phyloP scores from a whole-genome alignment of 2,329 filamentous ascomycete genomes.

The Fusarium heterosporum region DNA sequence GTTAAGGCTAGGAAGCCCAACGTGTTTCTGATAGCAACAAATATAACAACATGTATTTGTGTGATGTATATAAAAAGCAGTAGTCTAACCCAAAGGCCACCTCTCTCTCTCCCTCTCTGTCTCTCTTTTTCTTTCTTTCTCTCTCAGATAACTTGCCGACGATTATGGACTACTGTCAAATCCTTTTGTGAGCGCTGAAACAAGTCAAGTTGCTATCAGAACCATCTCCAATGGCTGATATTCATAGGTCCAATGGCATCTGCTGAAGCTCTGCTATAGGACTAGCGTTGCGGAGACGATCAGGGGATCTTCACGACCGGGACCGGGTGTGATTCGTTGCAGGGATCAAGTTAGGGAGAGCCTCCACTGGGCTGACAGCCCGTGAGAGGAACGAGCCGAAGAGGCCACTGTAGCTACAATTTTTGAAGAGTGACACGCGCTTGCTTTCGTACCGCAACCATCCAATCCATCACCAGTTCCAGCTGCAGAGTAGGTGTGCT shows the following conservation, averaged over 20 bases:
- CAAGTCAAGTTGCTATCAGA: slow-evolving; percentile 6
- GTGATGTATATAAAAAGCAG: neutral
- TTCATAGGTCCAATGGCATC: slow-evolving; percentile 24
- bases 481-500: slow-evolving; percentile 30
- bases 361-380: slow-evolving; percentile 34
- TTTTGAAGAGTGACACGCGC: slow-evolving; percentile 41
- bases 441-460: slow-evolving; percentile 32
- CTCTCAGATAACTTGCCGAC: neutral
- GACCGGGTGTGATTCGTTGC: slow-evolving; percentile 41
- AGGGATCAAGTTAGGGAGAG: slow-evolving; percentile 24
- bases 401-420: slow-evolving; percentile 57
- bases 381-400: slow-evolving; percentile 40
- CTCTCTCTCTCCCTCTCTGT: neutral
- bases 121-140: no score
- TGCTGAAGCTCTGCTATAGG: slow-evolving; percentile 35
- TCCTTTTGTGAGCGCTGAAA: slow-evolving; percentile 30
- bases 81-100: neutral
- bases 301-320: slow-evolving; percentile 38
- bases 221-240: slow-evolving; percentile 26
- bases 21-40: neutral
- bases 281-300: slow-evolving; percentile 29
- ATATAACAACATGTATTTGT: neutral
- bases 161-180: slow-evolving; percentile 3
- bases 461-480: slow-evolving; percentile 34
- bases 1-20: neutral